These are phyloP conservation scores for Yarrowia divulgata DNA, from an alignment of 805 yeast species.

Conservation along the genomic window DNA sequence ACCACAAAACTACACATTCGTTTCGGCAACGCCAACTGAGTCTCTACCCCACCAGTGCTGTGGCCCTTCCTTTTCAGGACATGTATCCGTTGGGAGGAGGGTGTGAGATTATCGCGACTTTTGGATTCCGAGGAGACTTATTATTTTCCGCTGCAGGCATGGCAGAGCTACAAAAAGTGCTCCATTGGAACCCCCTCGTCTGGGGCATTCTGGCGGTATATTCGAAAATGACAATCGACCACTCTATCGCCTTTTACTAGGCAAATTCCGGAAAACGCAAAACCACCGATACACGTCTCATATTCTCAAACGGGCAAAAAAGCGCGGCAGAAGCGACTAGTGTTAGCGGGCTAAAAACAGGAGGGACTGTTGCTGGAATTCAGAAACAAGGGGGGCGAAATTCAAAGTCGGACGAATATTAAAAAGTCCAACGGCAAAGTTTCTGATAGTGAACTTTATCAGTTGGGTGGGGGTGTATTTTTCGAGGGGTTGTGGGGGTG, in stretches of 20 bases:
- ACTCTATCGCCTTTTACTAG: not conserved
- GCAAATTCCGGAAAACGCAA: not conserved
- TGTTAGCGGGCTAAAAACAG: not conserved
- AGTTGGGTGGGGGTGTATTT: no score
- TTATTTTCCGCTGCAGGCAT: not conserved
- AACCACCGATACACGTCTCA: not conserved
- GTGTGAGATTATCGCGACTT: not conserved
- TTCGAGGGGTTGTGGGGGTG: no score
- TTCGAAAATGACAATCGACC: not conserved
- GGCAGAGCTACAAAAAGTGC: not conserved
- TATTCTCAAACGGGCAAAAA: conserved; percentile 14
- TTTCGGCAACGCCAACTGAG: no score
- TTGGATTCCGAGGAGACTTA: not conserved
- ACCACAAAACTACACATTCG: no score
- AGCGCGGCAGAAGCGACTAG: not conserved
- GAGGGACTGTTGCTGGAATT: not conserved
- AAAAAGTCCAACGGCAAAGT: not conserved
- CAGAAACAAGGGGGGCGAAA: not conserved
- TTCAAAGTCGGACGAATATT: not conserved
- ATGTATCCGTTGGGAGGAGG: conserved; percentile 22
- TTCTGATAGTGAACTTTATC: conserved; percentile 27
- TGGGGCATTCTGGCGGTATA: not conserved
- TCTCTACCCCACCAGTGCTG: no score
- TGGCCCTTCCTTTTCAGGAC: conserved; percentile 4
- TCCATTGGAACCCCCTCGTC: no score